Evolutionary conservation across 768 basidiomycete species (phyloP).

Genomic region (Hygrocybe coccinea): DNA sequence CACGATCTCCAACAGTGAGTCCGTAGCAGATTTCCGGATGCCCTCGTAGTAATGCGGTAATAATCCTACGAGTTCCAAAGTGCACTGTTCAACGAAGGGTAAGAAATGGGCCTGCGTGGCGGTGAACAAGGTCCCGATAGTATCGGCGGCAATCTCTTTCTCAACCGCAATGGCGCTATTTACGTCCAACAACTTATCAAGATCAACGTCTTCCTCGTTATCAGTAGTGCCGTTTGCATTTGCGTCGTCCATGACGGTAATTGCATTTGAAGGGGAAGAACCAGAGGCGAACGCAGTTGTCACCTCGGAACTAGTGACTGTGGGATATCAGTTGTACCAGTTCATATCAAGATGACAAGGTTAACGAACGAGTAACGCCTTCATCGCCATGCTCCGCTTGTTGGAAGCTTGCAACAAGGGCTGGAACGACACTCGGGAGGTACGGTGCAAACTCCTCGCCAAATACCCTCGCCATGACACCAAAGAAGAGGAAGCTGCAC

Average conservation of each 20-base stretch:
- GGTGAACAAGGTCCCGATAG: constrained; percentile 85
- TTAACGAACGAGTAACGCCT: constrained; percentile 37
- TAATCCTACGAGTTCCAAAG: constrained; percentile 71
- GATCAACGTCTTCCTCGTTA: constrained; percentile 66
- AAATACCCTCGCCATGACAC: constrained; percentile 97
- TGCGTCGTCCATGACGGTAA: constrained; percentile 51
- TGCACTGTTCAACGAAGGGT: constrained; percentile 80
- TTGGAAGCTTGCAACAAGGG: constrained; percentile 74
- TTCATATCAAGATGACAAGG: neutral
- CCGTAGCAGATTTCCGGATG: constrained; percentile 88
- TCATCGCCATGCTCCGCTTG: constrained; percentile 79
- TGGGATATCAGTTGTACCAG: neutral
- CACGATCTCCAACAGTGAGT: constrained; percentile 83
- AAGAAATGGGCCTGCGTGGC: constrained; percentile 81
- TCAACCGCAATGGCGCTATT: constrained; percentile 97
- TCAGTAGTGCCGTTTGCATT: constrained; percentile 55
- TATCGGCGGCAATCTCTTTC: constrained; percentile 98
- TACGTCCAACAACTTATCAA: constrained; percentile 85
- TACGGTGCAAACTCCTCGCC: constrained; percentile 89
- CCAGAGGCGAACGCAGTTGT: constrained; percentile 68
- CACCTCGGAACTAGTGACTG: constrained; percentile 52
- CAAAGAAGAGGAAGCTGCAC: constrained; percentile 97
- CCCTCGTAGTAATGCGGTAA: constrained; percentile 95
- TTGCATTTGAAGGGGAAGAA: constrained; percentile 65
- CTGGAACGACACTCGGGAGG: constrained; percentile 79